Evolutionary conservation across 2,329 filamentous ascomycete genomes (phyloP).

Genomic region (Trichoderma sp.): DNA sequence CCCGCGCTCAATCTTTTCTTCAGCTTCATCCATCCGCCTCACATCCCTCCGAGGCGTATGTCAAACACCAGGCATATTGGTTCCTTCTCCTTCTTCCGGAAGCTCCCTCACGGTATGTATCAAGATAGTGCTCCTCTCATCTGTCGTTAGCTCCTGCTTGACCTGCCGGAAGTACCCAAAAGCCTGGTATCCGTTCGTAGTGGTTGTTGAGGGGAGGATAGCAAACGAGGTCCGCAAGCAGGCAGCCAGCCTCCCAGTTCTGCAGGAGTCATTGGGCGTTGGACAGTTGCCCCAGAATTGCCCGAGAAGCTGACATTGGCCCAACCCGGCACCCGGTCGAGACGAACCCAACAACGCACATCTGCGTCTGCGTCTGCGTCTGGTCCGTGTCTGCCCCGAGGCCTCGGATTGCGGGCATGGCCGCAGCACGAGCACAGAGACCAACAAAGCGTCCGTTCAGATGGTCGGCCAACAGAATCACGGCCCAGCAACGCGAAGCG

Average conservation of each 20-base stretch:
- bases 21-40: not conserved
- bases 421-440: not conserved
- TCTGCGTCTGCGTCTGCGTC: too few species aligned
- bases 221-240: slow-evolving; percentile 5
- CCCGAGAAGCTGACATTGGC: slow-evolving; percentile 23
- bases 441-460: not conserved
- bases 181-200: not conserved
- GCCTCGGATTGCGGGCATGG: not conserved
- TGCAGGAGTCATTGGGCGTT: not conserved
- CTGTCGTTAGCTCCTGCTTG: slow-evolving; percentile 2
- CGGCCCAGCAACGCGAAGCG: too few species aligned
- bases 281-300: not conserved
- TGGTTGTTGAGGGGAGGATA: slow-evolving; percentile 2
- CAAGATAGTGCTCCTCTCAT: not conserved
- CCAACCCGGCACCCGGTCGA: slow-evolving; percentile 9
- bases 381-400: slow-evolving; percentile 1
- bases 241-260: not conserved
- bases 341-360: not conserved
- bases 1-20: not conserved
- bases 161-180: slow-evolving; percentile 17
- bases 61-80: too few species aligned
- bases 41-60: not conserved
- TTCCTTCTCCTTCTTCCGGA: not conserved
- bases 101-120: not conserved
- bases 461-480: too few species aligned